Conservation (phyloP, 192 early-diverging fungal genomes). For the Backusella sp. region DNA sequence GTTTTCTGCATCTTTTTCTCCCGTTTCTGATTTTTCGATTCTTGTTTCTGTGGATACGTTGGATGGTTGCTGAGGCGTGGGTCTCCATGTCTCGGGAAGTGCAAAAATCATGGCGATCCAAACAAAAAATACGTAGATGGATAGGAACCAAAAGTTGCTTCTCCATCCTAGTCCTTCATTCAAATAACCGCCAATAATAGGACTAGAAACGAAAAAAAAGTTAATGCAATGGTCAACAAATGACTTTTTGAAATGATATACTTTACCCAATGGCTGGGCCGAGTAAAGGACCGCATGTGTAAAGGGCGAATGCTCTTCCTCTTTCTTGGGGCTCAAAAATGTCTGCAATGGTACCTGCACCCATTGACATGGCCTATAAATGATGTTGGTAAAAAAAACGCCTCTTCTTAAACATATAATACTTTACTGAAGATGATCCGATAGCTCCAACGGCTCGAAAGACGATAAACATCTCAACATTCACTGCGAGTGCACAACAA, state of each 20-base stretch:
- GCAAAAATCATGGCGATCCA: conserved; percentile 28
- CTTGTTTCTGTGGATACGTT: conserved; percentile 10
- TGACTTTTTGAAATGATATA: too few relatives aligned
- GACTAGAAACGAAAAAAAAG: conserved; percentile 6
- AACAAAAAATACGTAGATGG: conserved; percentile 19
- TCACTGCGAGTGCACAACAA: conserved; percentile 28
- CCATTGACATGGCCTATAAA: conserved; percentile 31
- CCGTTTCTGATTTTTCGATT: neutral
- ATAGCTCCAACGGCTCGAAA: conserved; percentile 30
- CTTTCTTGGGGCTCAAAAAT: conserved; percentile 31
- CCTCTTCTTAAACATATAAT: neutral
- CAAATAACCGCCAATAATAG: conserved; percentile 37
- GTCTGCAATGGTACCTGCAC: conserved; percentile 38
- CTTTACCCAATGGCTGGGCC: conserved; percentile 32
- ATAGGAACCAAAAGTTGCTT: conserved; percentile 34
- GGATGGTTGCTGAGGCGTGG: conserved; percentile 13
- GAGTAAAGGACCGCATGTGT: too few relatives aligned
- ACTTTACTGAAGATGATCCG: conserved; percentile 25
- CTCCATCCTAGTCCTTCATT: conserved; percentile 39
- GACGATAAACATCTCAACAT: conserved; percentile 26
- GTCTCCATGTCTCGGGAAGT: conserved; percentile 38
- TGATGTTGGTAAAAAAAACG: neutral
- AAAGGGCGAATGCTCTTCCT: conserved; percentile 34
- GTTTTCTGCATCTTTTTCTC: conserved; percentile 11
- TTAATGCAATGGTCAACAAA: neutral